phyloP scores from a whole-genome alignment of 768 basidiomycete species.

The Lactifluus piperatus region DNA sequence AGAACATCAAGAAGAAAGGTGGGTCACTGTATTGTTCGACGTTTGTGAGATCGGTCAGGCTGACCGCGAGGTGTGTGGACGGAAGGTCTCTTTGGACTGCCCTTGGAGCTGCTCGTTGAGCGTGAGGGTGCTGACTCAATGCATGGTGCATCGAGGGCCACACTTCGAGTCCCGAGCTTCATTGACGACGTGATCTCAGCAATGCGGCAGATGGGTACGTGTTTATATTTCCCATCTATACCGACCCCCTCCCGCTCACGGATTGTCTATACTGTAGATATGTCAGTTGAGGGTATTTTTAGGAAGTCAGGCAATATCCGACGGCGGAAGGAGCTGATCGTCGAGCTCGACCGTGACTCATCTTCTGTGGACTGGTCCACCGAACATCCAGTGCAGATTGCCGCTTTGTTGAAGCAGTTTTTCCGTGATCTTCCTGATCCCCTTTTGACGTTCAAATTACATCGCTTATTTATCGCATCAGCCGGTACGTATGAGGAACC shows the following conservation, averaged over 20 bases:
- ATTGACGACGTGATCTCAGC: constrained; percentile 97
- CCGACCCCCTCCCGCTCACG: not conserved
- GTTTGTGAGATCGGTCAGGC: not conserved
- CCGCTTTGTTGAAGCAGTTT: constrained; percentile 95
- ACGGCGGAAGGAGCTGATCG: constrained; percentile 81
- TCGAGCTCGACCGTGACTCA: constrained; percentile 91
- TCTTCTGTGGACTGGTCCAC: constrained; percentile 84
- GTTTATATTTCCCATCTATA: not conserved
- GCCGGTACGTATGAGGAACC: constrained; percentile 53
- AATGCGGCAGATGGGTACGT: constrained; percentile 97
- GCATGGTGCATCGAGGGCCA: constrained; percentile 77
- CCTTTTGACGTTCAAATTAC: constrained; percentile 88
- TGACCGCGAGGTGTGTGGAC: constrained; percentile 16
- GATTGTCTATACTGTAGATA: constrained; percentile 47
- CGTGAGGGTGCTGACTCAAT: constrained; percentile 93
- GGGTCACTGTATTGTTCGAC: constrained; percentile 16
- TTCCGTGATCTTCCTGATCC: constrained; percentile 94
- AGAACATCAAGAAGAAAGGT: constrained; percentile 86
- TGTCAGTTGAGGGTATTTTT: constrained; percentile 99
- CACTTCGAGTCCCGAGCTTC: constrained; percentile 89
- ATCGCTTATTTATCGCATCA: constrained; percentile 78
- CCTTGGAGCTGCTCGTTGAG: constrained; percentile 88
- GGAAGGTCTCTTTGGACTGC: constrained; percentile 86
- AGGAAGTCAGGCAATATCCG: constrained; percentile 97
- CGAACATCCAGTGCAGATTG: constrained; percentile 95